phyloP scores from a whole-genome alignment of 345 rosid genomes.

The Citrus sinensis region DVS_A1.0 CM039161.1:21488501-21489000 shows the following conservation, averaged over 20 bases:
- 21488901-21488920: slow-evolving; percentile 58
- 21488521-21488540: slow-evolving; percentile 50
- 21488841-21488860: slow-evolving; percentile 8
- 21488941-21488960: slow-evolving; percentile 68
- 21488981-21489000: background rate
- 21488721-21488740: slow-evolving; percentile 74
- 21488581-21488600: slow-evolving; percentile 19
- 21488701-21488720: slow-evolving; percentile 71
- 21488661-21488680: slow-evolving; percentile 15
- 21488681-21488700: slow-evolving; percentile 66
- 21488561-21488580: slow-evolving; percentile 64
- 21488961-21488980: slow-evolving; percentile 29
- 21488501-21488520: slow-evolving; percentile 33
- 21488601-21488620: background rate
- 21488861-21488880: slow-evolving; percentile 46
- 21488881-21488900: slow-evolving; percentile 85
- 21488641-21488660: background rate
- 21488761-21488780: slow-evolving; percentile 49
- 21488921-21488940: slow-evolving; percentile 44
- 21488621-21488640: background rate
- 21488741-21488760: slow-evolving; percentile 61
- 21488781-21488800: background rate
- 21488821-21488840: too few species aligned
- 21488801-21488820: too few species aligned
- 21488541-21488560: slow-evolving; percentile 61